Percentiles rank a stretch among this genome's conserved stretches.
Conservation (phyloP, 2,329 filamentous ascomycete genomes). For the Lecanosticta acicola region DNA sequence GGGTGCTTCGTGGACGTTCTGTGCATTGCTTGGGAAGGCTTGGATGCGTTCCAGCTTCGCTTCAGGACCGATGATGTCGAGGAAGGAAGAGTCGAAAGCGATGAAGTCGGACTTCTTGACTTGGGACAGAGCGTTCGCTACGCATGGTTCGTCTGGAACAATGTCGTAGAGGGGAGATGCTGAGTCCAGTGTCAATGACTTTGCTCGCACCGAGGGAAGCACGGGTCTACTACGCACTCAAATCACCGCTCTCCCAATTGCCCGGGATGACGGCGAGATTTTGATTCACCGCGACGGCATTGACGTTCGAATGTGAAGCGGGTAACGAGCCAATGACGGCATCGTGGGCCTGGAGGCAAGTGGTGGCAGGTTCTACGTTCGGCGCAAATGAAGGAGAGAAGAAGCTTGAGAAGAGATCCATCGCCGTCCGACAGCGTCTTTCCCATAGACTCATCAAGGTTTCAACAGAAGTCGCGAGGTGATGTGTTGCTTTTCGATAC, state of each 20-base stretch:
- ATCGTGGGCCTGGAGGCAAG: conserved; percentile 10
- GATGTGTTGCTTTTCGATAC: not conserved
- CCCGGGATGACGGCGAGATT: conserved; percentile 22
- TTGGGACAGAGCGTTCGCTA: conserved; percentile 9
- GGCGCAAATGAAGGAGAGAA: conserved; percentile 6
- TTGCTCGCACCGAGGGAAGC: not conserved
- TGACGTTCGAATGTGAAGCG: conserved; percentile 10
- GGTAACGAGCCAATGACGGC: conserved; percentile 14
- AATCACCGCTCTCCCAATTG: conserved; percentile 13
- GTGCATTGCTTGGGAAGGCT: conserved; percentile 12
- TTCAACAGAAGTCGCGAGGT: not conserved
- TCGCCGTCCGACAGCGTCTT: not conserved
- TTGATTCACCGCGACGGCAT: conserved; percentile 15
- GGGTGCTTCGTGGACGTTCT: conserved; percentile 26
- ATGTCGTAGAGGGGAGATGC: conserved; percentile 18
- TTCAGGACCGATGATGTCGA: conserved; percentile 23
- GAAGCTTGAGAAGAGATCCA: conserved; percentile 10
- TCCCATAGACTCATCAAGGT: too few species aligned
- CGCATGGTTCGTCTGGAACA: conserved; percentile 12
- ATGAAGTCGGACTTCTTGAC: conserved; percentile 23
- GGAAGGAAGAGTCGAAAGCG: conserved; percentile 24
- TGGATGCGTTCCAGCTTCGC: conserved; percentile 24
- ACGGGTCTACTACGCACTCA: conserved; percentile 6
- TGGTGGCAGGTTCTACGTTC: conserved; percentile 7
- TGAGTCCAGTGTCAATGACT: not conserved